A percentile compares a stretch with the other conserved stretches of the same genome.
phyloP scores from a whole-genome alignment of 2,329 filamentous ascomycete species.

The Verticillium albo-atrum region DNA sequence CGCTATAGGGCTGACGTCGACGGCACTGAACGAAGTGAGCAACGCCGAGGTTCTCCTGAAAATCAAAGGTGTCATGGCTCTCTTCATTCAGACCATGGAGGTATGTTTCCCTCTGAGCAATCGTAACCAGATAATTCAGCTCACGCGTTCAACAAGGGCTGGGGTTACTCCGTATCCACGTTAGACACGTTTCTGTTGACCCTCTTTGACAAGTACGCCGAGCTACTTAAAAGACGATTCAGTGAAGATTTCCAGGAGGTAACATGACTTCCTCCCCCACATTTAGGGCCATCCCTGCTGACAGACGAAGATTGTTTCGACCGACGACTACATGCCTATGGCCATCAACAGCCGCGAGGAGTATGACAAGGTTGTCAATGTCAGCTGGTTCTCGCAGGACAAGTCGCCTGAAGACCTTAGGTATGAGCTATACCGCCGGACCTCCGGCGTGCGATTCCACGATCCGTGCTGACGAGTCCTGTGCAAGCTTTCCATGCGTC shows the following conservation, averaged over 20 bases:
- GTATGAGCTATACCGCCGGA: constrained; percentile 37
- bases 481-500: constrained; percentile 80
- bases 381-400: constrained; percentile 92
- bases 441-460: constrained; percentile 3
- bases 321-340: constrained; percentile 99
- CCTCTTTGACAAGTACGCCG: constrained; percentile 90
- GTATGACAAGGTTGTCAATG: constrained; percentile 91
- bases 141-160: constrained; percentile 51
- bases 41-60: constrained; percentile 90
- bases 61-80: constrained; percentile 85
- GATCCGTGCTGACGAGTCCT: constrained; percentile 10
- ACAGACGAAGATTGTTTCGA: constrained; percentile 61
- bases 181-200: constrained; percentile 83
- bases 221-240: constrained; percentile 84
- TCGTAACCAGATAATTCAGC: neutral
- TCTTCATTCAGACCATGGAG: constrained; percentile 99
- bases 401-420: constrained; percentile 70
- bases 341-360: constrained; percentile 85
- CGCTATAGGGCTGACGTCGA: constrained; percentile 76
- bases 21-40: constrained; percentile 71
- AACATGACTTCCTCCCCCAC: constrained; percentile 9
- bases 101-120: constrained; percentile 36
- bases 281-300: constrained; percentile 7
- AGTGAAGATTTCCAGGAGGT: constrained; percentile 95
- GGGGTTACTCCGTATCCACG: constrained; percentile 79